Conservation (phyloP, 1,139 yeast species). For the Blastobotrys capitulatus region DNA sequence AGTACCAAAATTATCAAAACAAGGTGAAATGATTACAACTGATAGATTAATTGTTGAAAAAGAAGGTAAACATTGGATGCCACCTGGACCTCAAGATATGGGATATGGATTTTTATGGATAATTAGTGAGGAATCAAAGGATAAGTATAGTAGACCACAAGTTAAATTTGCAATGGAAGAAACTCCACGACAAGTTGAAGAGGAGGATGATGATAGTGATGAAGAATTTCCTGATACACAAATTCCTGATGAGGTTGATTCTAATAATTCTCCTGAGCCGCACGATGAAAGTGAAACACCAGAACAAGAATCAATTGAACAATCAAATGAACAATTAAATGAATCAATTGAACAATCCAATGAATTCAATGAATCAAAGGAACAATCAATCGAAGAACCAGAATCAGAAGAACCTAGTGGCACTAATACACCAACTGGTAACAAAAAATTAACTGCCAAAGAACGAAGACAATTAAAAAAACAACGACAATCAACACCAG, state of each 20-base stretch:
- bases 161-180: neutral
- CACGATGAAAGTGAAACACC: neutral
- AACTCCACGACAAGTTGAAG: slow-evolving; percentile 1
- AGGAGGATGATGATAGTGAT: slow-evolving; percentile 20
- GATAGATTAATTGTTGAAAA: slow-evolving; percentile 58
- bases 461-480: slow-evolving; percentile 16
- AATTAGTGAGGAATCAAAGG: slow-evolving; percentile 50
- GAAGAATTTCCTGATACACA: slow-evolving; percentile 25
- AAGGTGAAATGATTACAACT: slow-evolving; percentile 55
- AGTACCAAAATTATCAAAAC: slow-evolving; percentile 63
- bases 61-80: slow-evolving; percentile 54
- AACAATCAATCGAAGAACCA: neutral
- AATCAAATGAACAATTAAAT: neutral
- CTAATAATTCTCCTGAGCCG: neutral
- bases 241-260: slow-evolving; percentile 14
- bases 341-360: neutral
- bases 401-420: too few species aligned
- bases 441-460: slow-evolving; percentile 13
- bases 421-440: slow-evolving; percentile 8
- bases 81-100: slow-evolving; percentile 83
- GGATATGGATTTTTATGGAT: slow-evolving; percentile 83
- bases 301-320: neutral
- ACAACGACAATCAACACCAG: slow-evolving; percentile 16
- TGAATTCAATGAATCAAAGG: too few species aligned
- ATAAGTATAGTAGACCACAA: slow-evolving; percentile 30